Percentiles rank a stretch among this genome's conserved stretches.
Conservation (phyloP, 2,329 filamentous ascomycete genomes). For the Paracoccidioides lutzii region DNA sequence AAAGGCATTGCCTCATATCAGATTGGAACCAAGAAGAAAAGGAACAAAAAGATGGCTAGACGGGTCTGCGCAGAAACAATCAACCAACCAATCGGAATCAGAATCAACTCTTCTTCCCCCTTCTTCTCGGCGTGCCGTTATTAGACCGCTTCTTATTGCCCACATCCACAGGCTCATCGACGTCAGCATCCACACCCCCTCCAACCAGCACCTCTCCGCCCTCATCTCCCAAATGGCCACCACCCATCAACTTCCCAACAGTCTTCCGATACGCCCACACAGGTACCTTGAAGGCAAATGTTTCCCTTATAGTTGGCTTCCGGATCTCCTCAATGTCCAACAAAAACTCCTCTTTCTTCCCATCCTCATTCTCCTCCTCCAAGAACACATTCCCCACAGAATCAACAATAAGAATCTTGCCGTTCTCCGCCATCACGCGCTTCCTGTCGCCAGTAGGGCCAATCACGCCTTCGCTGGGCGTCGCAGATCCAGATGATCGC, state of each 20-base stretch:
- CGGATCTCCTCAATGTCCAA: constrained; percentile 80
- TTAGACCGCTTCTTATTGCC: neutral
- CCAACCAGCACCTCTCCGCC: constrained; percentile 8
- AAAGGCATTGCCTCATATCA: neutral
- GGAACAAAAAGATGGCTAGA: neutral
- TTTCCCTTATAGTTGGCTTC: constrained; percentile 65
- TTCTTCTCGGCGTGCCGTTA: neutral
- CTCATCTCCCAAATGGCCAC: constrained; percentile 15
- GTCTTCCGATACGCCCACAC: constrained; percentile 52
- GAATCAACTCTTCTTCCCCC: neutral
- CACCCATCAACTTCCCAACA: constrained; percentile 19
- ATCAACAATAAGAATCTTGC: constrained; percentile 88
- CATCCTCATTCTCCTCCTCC: constrained; percentile 83
- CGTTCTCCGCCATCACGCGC: constrained; percentile 83
- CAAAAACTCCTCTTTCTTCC: constrained; percentile 67
- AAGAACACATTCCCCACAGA: constrained; percentile 84
- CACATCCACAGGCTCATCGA: neutral
- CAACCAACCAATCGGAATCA: neutral
- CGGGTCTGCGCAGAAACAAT: neutral
- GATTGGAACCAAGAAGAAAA: neutral
- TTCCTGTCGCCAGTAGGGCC: constrained; percentile 67
- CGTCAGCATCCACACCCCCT: neutral
- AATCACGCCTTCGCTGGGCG: constrained; percentile 39
- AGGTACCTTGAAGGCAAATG: constrained; percentile 67
- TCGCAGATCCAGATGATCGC: constrained; percentile 36